Percentiles rank a stretch among this genome's conserved stretches.
These are phyloP conservation scores for Colletotrichum ledebouriae DNA, from an alignment of 2,329 filamentous ascomycete genomes.

Conservation along the genomic window DNA sequence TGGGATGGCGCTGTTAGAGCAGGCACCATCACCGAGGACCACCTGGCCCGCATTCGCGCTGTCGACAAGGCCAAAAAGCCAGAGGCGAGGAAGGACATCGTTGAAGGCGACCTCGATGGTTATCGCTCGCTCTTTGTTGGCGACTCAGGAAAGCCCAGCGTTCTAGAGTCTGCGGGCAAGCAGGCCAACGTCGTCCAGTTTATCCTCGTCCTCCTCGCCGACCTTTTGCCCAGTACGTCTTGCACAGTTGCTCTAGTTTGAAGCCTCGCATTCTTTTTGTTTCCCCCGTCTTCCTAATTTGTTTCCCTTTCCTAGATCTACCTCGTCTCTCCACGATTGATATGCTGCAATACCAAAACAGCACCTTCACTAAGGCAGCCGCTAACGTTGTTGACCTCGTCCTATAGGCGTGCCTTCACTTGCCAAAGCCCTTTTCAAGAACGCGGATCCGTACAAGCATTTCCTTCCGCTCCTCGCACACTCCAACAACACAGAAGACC, in stretches of 20 bases:
- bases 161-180: constrained; percentile 88
- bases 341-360: neutral
- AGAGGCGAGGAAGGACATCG: constrained; percentile 85
- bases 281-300: neutral
- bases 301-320: neutral
- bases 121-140: constrained; percentile 88
- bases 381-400: constrained; percentile 20
- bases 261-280: neutral
- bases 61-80: constrained; percentile 93
- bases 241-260: neutral
- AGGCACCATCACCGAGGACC: constrained; percentile 92
- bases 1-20: constrained; percentile 97
- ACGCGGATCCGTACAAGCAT: constrained; percentile 83
- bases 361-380: neutral
- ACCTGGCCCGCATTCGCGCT: constrained; percentile 94
- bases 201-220: constrained; percentile 88
- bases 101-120: constrained; percentile 83
- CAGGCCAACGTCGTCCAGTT: constrained; percentile 94
- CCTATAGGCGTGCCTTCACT: constrained; percentile 81
- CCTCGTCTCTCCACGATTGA: neutral
- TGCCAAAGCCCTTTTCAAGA: constrained; percentile 80
- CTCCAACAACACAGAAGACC: constrained; percentile 79
- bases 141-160: constrained; percentile 74
- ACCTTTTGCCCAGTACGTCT: constrained; percentile 70
- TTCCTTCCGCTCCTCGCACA: constrained; percentile 87